Percentiles rank a stretch among this genome's conserved stretches.
Conservation (phyloP, 345 rosid species). For the Eutrema japonicum region DNA sequence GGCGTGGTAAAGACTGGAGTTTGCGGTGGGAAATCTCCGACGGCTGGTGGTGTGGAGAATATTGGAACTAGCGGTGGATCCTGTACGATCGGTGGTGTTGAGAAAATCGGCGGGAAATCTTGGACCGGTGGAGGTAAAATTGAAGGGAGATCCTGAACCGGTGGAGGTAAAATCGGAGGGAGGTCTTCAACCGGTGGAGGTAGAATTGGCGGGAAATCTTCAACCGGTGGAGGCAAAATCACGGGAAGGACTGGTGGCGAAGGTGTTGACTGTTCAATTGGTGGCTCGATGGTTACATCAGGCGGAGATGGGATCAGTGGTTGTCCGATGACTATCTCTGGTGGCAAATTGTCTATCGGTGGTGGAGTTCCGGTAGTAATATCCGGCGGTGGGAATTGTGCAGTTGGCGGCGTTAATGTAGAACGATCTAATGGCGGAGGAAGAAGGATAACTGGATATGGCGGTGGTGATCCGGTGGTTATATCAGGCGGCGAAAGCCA, state of each 20-base stretch:
- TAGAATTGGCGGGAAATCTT: not conserved
- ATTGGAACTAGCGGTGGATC: constrained; percentile 36
- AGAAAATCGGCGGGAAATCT: constrained; percentile 10
- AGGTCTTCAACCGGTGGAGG: constrained; percentile 9
- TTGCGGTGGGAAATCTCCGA: constrained; percentile 41
- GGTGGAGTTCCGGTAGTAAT: constrained; percentile 32
- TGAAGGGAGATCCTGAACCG: not conserved
- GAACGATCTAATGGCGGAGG: constrained; percentile 40
- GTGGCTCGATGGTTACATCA: constrained; percentile 37
- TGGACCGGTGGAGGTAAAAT: constrained; percentile 7
- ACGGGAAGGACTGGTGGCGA: constrained; percentile 29
- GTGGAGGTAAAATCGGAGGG: not conserved
- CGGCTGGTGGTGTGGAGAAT: constrained; percentile 36
- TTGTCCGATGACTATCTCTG: constrained; percentile 21
- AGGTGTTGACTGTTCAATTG: constrained; percentile 33
- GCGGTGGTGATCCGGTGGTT: constrained; percentile 17
- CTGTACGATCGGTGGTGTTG: constrained; percentile 34
- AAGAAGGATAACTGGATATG: constrained; percentile 18
- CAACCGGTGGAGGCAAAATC: constrained; percentile 19
- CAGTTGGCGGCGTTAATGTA: constrained; percentile 29
- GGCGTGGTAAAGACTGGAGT: constrained; percentile 31
- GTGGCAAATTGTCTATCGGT: constrained; percentile 26
- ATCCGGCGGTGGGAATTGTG: constrained; percentile 23
- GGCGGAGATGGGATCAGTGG: constrained; percentile 32
- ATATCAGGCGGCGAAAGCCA: constrained; percentile 32